A percentile compares a stretch with the other conserved stretches of the same genome.
phyloP scores from a whole-genome alignment of 2,329 filamentous ascomycete species.

The Fusarium odoratissimum region DNA sequence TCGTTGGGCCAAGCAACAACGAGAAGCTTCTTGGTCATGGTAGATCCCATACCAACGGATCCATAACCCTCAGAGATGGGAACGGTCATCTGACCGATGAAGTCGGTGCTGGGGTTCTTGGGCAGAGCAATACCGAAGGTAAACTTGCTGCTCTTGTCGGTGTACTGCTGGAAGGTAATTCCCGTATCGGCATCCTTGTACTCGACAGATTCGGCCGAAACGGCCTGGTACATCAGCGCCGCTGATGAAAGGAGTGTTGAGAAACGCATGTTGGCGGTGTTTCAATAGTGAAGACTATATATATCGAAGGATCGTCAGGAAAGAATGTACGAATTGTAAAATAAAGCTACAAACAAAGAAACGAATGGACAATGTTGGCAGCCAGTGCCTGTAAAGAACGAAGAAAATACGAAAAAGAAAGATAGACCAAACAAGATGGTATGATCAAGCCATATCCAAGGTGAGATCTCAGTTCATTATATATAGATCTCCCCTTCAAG shows the following conservation, averaged over 20 bases:
- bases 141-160: conserved; percentile 56
- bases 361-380: conserved; percentile 30
- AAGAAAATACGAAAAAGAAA: conserved; percentile 8
- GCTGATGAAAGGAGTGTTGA: conserved; percentile 33
- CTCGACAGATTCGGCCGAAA: conserved; percentile 25
- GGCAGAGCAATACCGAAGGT: conserved; percentile 68
- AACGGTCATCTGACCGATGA: conserved; percentile 67
- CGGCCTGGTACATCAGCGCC: conserved; percentile 30
- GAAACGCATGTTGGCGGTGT: conserved; percentile 30
- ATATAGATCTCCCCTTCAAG: conserved; percentile 3
- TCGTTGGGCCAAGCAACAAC: conserved; percentile 68
- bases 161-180: conserved; percentile 65
- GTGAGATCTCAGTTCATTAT: conserved; percentile 3
- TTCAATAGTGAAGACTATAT: background rate
- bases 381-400: conserved; percentile 36
- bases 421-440: conserved; percentile 25
- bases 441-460: background rate
- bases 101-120: conserved; percentile 63
- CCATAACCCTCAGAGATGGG: conserved; percentile 60
- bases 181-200: conserved; percentile 62
- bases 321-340: conserved; percentile 5
- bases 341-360: conserved; percentile 10
- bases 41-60: conserved; percentile 66
- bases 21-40: conserved; percentile 69
- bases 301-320: conserved; percentile 2